Evolutionary conservation across 495 filamentous ascomycete species (phyloP), one percentile per base, ranked within the genome.

Genomic region (Aspergillus bertholletiae): DNA sequence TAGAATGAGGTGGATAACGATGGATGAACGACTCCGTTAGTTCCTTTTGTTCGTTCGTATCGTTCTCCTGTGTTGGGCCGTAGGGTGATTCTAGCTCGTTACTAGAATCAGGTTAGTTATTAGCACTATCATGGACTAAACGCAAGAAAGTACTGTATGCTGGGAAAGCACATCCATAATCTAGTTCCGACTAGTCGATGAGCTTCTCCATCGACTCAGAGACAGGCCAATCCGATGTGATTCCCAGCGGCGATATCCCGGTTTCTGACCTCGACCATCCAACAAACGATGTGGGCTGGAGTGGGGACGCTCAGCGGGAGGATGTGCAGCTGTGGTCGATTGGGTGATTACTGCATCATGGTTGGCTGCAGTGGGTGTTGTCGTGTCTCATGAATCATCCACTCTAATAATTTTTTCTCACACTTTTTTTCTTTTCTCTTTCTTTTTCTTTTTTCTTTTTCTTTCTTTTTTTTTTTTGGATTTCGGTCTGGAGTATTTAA

Each of bases 321-420:
- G 58, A 57, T 55, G 55, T 61, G 58, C 39, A 48, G 47, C 47
- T 26, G 54, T 24, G 48, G 51, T 48, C 59, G 55, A 58, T 58
- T 58, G 45, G 53, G 46, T 41, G 50, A 40, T 54, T 50, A 47
- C 55, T 43, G 53, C 43, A 52, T 57, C 50, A 53, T 60, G 57
- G 57, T 60, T 60, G 57, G 57, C 34, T 53, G 37, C 11, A 28
- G 53, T 54, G 48, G 51, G 26, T 47, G 54, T 49, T 54, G 57
- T 63, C 56, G 61, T 63, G 61, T 63, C 56, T 63, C 57, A 59
- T 53, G 32, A 57, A 51, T 53, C 39, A 50, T 37, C 46, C 37
- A 48, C 53, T 15, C 57, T 46, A 51, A 54, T 57, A 56, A 58
- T 15, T 12, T 50, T 49, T 32, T 35, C 20, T 49, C 9, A 7